Base-by-base conservation (phyloP, 2,329 filamentous ascomycete species). In the Colletotrichum sp. region DNA sequence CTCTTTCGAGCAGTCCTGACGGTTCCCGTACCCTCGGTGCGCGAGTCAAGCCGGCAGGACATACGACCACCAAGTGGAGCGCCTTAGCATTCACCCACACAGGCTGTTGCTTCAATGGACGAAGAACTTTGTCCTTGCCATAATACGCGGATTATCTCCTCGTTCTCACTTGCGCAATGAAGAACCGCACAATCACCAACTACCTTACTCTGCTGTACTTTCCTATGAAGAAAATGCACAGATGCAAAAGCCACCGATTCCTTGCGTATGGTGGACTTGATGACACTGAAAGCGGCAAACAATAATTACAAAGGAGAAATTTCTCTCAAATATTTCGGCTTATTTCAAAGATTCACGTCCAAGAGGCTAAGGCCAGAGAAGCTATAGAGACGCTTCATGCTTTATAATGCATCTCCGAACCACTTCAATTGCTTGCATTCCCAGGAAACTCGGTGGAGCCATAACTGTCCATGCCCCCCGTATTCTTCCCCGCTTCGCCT, bases 181-280 rank as follows among this genome's bases (percentile, higher is more conserved):
- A 44, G 9, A 44, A n/a, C 39, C 18, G 39, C 39, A 44, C 9
- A 44, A 44, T 44, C 9, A n/a, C 39, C 39, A 0, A n/a, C 39
- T 44, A 12, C n/a, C n/a, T n/a, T n/a, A n/a, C 39, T 49, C 39
- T 49, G 9, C 39, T 49, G 18, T n/a, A 0, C 5, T n/a, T n/a
- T n/a, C 39, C 1, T 49, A 49, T 49, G 0, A 49, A n/a, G 18
- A 49, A 0, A n/a, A 0, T 49, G 9, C 39, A n/a, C 39, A 0
- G 39, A 49, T 49, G 9, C 39, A 44, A 0, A n/a, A 0, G 39
- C 18, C 39, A 12, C 9, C 0, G 16, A 12, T 49, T 12, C 9
- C 18, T 49, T 49, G 18, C 18, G 18, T 49, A 12, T 3, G 39
- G 18, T 44, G 39, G 39, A n/a, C 9, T 44, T 44, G 0, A 10